Evolutionary conservation across 352 stramenopile genomes (phyloP), one percentile per base, ranked within the genome.

Genomic region (Phytophthora hibernalis): DNA sequence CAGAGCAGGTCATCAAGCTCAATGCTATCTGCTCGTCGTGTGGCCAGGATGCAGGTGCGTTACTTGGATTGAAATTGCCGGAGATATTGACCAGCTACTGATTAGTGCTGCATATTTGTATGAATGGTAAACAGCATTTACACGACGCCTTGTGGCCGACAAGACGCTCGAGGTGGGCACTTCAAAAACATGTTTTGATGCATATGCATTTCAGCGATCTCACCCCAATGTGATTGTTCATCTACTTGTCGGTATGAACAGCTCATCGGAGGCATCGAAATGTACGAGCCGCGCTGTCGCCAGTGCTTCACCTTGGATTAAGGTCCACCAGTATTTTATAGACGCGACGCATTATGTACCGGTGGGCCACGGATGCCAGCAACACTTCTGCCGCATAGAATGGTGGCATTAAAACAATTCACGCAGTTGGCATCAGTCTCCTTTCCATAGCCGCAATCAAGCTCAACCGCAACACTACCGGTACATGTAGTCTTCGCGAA

Each of bases 21-120:
- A 95, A 89, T 56, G 88, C 88, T 20, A 87, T 96, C 31, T 96
- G 88, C 70, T 87, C 83, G 3, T 73, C 79, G n/a, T 96, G 87
- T 40, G 87, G 87, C 22, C 78, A 77, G 33, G 85, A 96, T 54
- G 85, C 84, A 28, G 82, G 80, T 89, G 22, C 31, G 40, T 47
- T 44, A 5, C 7, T 44, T 10, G 18, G 5, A 11, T 5, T 47
- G n/a, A 15, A 47, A 18, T n/a, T 44, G 37, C 16, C 16, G n/a
- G 5, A 15, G 40, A 47, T 47, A 10, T 15, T 6, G 11, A 16
- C 40, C 7, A 47, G n/a, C 7, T 47, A 15, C 40, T 47, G 8
- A 28, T 18, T 7, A 2, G 16, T 15, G 11, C 40, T 13, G 18
- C 40, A 24, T 28, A 10, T 15, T 40, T 55, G n/a, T 33, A 7